Base-by-base conservation (phyloP, 1,284 basidiomycete genomes). In the Cutaneotrichosporon mucoides region DNA sequence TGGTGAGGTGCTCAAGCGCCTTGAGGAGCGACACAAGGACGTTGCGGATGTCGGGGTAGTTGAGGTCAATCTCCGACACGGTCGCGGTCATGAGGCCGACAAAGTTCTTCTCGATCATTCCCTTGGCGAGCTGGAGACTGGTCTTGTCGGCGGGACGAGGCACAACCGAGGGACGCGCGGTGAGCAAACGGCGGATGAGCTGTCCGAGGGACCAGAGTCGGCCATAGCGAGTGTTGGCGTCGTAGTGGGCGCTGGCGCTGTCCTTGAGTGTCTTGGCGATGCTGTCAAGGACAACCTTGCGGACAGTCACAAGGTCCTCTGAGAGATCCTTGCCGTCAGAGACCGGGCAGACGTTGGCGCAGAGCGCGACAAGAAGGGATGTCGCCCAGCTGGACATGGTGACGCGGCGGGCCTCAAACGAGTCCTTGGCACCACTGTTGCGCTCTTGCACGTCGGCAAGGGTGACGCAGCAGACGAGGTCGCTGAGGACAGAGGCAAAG, bases 101-200 rank as follows among this genome's bases (percentile, higher is more conserved):
- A 69, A 90, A 96, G 73, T 92, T 92, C 82, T 98, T 97, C 81
- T 99, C 96, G 48, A 99, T 80, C 96, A 99, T 99, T 64, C 94
- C 84, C 80, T 98, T 99, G 45, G 96, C 92, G 46, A 94, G 90
- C 60, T 84, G 82, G 37, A 84, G 66, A 46, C 72, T 69, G 6
- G 68, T 62, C 33, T 69, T 61, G 52, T 66, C 64, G 38, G 9
- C 15, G 0, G 55, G 54, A n/a, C 55, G 55, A 13, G 71, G 80
- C 71, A 88, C 88, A 53, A 73, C 68, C 43, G 87, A 85, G 4
- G 80, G 76, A 15, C 86, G 86, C 11, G 91, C 87, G 2, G 88
- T 90, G 57, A 99, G 81, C 24, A 99, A 80, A 8, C 93, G 88
- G 76, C 91, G 85, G 69, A 91, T 92, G 24, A 99, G 81, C 69